These are phyloP conservation scores for Chara braunii DNA, from an alignment of 139 green algal genomes.

Conservation along the genomic window DNA sequence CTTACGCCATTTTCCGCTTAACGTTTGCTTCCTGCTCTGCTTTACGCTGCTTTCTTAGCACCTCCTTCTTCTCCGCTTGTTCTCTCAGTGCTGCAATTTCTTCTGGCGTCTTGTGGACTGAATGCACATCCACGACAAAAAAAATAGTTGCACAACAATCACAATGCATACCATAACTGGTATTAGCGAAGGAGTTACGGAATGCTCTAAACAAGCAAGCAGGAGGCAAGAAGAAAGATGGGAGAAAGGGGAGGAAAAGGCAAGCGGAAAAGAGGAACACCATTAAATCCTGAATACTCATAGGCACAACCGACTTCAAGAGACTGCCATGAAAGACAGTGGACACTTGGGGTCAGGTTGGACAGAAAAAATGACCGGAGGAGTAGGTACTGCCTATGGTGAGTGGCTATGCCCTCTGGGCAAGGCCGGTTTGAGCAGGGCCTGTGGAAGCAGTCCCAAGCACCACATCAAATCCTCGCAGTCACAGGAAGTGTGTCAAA, in stretches of 20 bases:
- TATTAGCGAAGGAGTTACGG: background rate
- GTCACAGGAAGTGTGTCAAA: no score
- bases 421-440: no score
- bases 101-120: constrained; percentile 52
- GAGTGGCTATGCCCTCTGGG: no score
- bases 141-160: background rate
- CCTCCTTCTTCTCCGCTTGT: constrained; percentile 24
- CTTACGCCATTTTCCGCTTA: constrained; percentile 24
- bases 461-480: no score
- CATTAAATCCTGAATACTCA: background rate
- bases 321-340: no score
- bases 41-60: constrained; percentile 17
- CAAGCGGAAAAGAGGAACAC: background rate
- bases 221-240: no score
- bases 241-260: no score
- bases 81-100: constrained; percentile 52
- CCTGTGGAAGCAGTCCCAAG: no score
- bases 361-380: no score
- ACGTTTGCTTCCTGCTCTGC: constrained; percentile 47
- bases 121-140: constrained; percentile 16
- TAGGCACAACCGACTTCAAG: background rate
- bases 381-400: no score
- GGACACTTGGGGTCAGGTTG: no score
- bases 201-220: no score
- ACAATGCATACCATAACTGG: background rate